These are phyloP conservation scores for Hanseniaspora lachancei DNA, from an alignment of 805 yeast genomes.

Conservation along the genomic window DNA sequence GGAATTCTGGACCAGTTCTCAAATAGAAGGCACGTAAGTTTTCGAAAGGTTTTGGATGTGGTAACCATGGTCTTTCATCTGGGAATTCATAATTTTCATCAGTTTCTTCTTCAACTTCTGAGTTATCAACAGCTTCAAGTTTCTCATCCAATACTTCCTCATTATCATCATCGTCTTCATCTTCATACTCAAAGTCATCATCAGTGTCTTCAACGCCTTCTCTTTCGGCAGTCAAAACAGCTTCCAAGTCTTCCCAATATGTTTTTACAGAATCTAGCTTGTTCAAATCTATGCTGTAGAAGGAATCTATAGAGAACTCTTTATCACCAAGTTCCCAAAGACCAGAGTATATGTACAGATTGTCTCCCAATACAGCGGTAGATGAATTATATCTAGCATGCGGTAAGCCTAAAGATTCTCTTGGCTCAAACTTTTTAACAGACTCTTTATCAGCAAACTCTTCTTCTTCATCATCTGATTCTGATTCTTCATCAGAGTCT, in stretches of 20 bases:
- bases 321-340: constrained; percentile 78
- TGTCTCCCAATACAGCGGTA: constrained; percentile 74
- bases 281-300: constrained; percentile 74
- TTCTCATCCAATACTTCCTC: constrained; percentile 38
- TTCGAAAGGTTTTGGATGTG: constrained; percentile 93
- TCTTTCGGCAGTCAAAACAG: constrained; percentile 36
- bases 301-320: constrained; percentile 71
- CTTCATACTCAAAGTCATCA: constrained; percentile 51
- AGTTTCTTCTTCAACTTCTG: constrained; percentile 49
- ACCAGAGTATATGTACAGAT: constrained; percentile 77
- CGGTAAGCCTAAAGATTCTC: constrained; percentile 35
- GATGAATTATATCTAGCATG: constrained; percentile 82
- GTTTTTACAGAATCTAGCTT: constrained; percentile 78
- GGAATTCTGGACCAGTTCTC: constrained; percentile 72
- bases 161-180: constrained; percentile 57
- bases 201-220: constrained; percentile 48
- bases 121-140: constrained; percentile 44
- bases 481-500: constrained; percentile 24
- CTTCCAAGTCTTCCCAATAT: constrained; percentile 73
- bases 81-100: constrained; percentile 60
- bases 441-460: constrained; percentile 29
- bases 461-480: constrained; percentile 22
- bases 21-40: constrained; percentile 68
- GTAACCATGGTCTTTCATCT: constrained; percentile 91
- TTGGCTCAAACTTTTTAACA: constrained; percentile 46